These are phyloP conservation scores for Fonsecaea nubica DNA, from an alignment of 2,329 filamentous ascomycete species.

Conservation along the genomic window DNA sequence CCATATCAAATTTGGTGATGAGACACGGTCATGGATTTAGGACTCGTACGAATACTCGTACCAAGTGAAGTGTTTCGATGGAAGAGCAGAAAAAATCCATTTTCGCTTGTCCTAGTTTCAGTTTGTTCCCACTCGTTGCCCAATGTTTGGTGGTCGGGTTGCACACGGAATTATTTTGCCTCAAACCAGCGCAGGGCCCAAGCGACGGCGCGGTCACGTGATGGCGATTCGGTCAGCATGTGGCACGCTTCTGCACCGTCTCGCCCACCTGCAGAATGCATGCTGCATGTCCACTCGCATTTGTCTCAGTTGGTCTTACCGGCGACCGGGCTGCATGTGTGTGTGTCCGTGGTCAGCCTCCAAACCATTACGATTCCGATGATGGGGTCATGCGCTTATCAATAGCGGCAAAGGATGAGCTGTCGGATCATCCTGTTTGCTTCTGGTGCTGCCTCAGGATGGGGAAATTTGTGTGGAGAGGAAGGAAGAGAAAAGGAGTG, in stretches of 20 bases:
- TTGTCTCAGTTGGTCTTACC: slow-evolving; percentile 24
- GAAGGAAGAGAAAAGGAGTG: background rate
- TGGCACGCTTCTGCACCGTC: slow-evolving; percentile 8
- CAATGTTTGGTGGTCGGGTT: background rate
- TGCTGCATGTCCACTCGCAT: slow-evolving; percentile 16
- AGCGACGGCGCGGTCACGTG: slow-evolving; percentile 12
- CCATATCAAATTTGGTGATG: background rate
- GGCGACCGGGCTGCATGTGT: slow-evolving; percentile 12
- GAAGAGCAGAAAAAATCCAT: background rate
- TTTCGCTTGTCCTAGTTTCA: slow-evolving; percentile 4
- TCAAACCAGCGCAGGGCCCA: slow-evolving; percentile 3
- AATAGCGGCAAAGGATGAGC: slow-evolving; percentile 3
- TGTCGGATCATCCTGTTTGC: slow-evolving; percentile 2
- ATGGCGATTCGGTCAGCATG: slow-evolving; percentile 4
- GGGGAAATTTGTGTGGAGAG: slow-evolving; percentile 2
- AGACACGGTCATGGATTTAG: background rate
- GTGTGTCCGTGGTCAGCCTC: slow-evolving; percentile 6
- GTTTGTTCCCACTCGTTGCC: slow-evolving; percentile 4
- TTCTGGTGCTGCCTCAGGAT: slow-evolving; percentile 1
- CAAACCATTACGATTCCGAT: slow-evolving; percentile 15
- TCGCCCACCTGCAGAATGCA: slow-evolving; percentile 15
- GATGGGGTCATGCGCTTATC: slow-evolving; percentile 13
- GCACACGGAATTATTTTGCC: background rate
- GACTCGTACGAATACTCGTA: background rate
- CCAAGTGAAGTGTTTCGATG: background rate